Base-by-base conservation (phyloP, 805 yeast species). In the Starmera caribaea region DNA sequence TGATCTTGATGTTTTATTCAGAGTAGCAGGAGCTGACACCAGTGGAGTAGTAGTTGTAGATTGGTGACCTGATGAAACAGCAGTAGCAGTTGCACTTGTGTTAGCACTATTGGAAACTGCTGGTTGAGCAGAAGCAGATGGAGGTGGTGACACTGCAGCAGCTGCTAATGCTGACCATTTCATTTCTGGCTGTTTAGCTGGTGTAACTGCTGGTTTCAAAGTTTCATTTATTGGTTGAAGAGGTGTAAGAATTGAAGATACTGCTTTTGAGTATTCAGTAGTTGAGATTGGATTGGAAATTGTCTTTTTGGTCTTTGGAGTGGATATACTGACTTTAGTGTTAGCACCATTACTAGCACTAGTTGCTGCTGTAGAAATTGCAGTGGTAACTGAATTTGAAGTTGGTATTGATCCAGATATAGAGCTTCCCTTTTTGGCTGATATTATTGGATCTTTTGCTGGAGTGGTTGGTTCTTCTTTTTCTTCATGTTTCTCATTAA, bases 141-240 rank as follows among this genome's bases (percentile, higher is more conserved):
- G 28, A n/a, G 36, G 33, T 5, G 17, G 16, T 5, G 16, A 31
- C 33, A 15, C 13, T 21, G 26, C 39, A 35, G 43, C 44, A 24
- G 48, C 51, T 15, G 42, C 44, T 34, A 48, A 17, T 4, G 75
- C 73, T 3, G 75, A 62, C 17, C 79, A 67, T 68, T 78, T 73
- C 48, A 74, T 72, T 35, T 73, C 61, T 12, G 66, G 64, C 2
- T 76, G 73, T 38, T 66, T 69, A 1, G 69, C 57, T 3, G 81
- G 79, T 4, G 73, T 58, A 0, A 71, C 58, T 2, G 79, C 79
- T 1, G 81, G 79, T 52, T 71, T 74, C 46, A 72, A 46, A 15
- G 54, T 50, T 16, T 27, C 15, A 29, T 41, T 47, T 21, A 21
- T 21, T 21, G 26, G 26, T 21, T 21, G 26, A 21, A 21, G 26